Evolutionary conservation across 805 yeast genomes (phyloP), one percentile per base, ranked within the genome.

Genomic region (Myxozyma vanderwaltii): DNA sequence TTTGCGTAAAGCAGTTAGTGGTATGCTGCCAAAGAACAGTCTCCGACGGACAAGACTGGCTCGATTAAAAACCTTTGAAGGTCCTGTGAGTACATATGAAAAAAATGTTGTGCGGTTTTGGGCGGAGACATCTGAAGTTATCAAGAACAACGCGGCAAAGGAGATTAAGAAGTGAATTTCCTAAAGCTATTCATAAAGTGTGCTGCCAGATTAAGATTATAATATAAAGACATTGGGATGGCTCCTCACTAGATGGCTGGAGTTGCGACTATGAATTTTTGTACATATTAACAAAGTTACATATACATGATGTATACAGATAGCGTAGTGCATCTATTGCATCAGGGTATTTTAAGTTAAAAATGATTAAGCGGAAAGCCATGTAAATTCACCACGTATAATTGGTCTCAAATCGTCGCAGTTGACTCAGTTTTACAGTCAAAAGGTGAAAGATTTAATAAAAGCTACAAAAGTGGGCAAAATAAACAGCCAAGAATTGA

Each of bases 21-120:
- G 95, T 57, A 94, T 94, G 99, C 79, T 94, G 56, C 99, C 99
- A 44, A 91, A 89, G 76, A 92, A 94, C 74, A 85, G 85, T 69
- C 81, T 86, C 64, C 83, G 98, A 73, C 82, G 86, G 68, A 76
- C 78, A 13, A 84, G 99, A 72, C 74, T 94, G 69, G 92, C 84
- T 27, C 83, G 99, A 71, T 79, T 94, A 62, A 91, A 89, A 75
- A 84, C 89, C 0, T 88, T 82, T 72, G 98, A 95, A 68, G 97
- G 92, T 29, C 83, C 89, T 58, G 88, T 88, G 58, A 88, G 89
- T 71, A 97, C 97, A 24, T 94, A 89, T 73, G 83, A 83, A 64
- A 81, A 85, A 65, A 94, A 94, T 71, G 79, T 92, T 58, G 78
- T 88, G 26, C 40, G 43, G 50, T 54, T 36, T 33, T 62, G 65